phyloP scores from a whole-genome alignment of 805 yeast species.

The Zygosaccharomyces bisporus region DNA sequence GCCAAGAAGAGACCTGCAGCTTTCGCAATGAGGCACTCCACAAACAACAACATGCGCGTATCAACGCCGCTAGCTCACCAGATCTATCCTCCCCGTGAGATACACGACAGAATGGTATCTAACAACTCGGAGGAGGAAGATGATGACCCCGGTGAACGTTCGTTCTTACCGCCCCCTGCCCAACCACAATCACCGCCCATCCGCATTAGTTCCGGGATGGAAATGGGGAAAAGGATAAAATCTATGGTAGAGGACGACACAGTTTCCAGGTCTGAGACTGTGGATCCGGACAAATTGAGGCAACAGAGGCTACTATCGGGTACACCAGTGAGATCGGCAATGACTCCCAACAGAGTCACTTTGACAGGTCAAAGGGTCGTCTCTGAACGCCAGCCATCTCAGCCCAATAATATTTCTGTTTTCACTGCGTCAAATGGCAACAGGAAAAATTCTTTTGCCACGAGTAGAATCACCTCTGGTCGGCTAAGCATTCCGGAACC shows the following conservation, averaged over 20 bases:
- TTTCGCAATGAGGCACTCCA: slow-evolving; percentile 13
- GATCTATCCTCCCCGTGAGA: slow-evolving; percentile 35
- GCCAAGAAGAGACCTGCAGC: slow-evolving; percentile 25
- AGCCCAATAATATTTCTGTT: slow-evolving; percentile 15
- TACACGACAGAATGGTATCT: slow-evolving; percentile 15
- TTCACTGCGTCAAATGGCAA: slow-evolving; percentile 14
- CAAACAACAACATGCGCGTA: slow-evolving; percentile 25
- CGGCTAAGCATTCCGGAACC: slow-evolving; percentile 45
- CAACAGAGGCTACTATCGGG: slow-evolving; percentile 35
- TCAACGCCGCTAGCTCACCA: slow-evolving; percentile 42
- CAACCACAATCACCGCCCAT: slow-evolving; percentile 39
- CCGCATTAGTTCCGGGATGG: slow-evolving; percentile 37
- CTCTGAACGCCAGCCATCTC: slow-evolving; percentile 24
- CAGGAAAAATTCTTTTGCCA: slow-evolving; percentile 16
- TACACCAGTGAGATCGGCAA: slow-evolving; percentile 28
- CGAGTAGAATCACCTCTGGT: slow-evolving; percentile 42
- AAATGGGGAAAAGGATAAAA: slow-evolving; percentile 31
- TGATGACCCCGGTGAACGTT: slow-evolving; percentile 33
- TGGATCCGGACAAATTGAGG: slow-evolving; percentile 38
- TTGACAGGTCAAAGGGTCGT: slow-evolving; percentile 33
- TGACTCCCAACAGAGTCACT: slow-evolving; percentile 25
- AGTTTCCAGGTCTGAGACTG: slow-evolving; percentile 38
- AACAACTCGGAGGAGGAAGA: slow-evolving; percentile 34
- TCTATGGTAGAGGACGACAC: slow-evolving; percentile 34
- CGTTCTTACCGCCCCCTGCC: slow-evolving; percentile 38